Base-by-base conservation (phyloP, 2,329 filamentous ascomycete species). In the Ciborinia camelliae region DNA sequence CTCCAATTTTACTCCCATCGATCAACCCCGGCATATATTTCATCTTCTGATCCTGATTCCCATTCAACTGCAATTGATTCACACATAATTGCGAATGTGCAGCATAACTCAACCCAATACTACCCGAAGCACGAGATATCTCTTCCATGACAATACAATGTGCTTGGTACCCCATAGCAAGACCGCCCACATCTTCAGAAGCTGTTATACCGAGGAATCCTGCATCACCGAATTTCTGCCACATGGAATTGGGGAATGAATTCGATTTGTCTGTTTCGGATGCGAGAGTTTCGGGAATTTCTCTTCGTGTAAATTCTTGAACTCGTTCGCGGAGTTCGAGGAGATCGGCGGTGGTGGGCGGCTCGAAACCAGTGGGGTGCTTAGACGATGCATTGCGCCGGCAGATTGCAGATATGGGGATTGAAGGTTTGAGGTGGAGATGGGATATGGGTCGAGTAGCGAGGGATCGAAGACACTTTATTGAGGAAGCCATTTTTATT, bases 61-160 rank as follows among this genome's bases (percentile, higher is more conserved):
- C 95, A 75, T 99, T 97, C 72, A 99, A 83, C 79, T 93, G 92
- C 57, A 99, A 81, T 79, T 99, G 95, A 78, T 99, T 99, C 66
- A 98, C 90, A 79, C 95, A 98, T 60, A 99, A 84, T 77, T 99
- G 95, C 37, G 90, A 95, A 79, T 99, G 95, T 9, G 95, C 95
- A 2, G 94, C 94, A 76, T 98, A 99, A 71, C 91, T 96, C 54
- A 99, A 84, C 0, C 87, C 94, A 72, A 96, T 92, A 68, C 87
- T 90, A 18, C 80, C 93, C 61, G 90, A 94, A 3, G 94, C 94
- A 65, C 94, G 85, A 64, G 90, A 95, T 50, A 99, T 82, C 81
- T 98, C 95, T 79, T 99, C 95, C 86, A 98, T 90, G 53, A 97
- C 92, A 8, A 97, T 82, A 75, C 92, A 96, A 79, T 99, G 95